Base-by-base conservation (phyloP, 345 rosid species). In the Rubroshorea leprosula region DNA sequence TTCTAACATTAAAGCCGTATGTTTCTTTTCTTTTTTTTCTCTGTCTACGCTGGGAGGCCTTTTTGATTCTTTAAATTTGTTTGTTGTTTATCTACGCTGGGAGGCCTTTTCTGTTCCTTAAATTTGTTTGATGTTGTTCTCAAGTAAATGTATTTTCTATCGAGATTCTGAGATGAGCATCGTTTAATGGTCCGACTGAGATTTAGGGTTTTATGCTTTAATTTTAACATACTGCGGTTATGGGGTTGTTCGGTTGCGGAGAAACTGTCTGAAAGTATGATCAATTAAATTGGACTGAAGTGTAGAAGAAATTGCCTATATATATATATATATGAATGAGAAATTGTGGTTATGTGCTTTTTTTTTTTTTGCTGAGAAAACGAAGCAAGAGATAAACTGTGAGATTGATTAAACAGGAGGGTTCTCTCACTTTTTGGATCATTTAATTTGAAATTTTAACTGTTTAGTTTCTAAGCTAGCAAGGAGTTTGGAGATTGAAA, bases 1-100 rank as follows among this genome's bases (percentile, higher is more conserved):
- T 49, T 80, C 95, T 0, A 89, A 65, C 56, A 93, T 93, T 66
- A 68, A 61, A 80, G 96, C 99, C 5, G 97, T 89, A 72, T 17
- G 18, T 14, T 11, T 29, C 31, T 55, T 35, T 6, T 35, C 35
- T 9, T 9, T 29, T 29, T 29, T 9, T 29, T 29, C 35, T 29
- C 5, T 29, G 12, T 35, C 41, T 35, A 35, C 12, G 41, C 3
- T 35, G 9, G 41, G 12, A 35, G 5, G 41, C 7, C 12, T 35
- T 6, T 35, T 35, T 6, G 7, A 13, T 13, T 35, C 41, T 35
- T 35, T 35, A 13, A 35, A 35, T 35, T 13, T 35, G 41, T 13
- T 35, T 35, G 41, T 35, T 35, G 1, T 35, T 35, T 35, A 35
- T 35, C 41, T n/a, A n/a, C n/a, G n/a, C n/a, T n/a, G n/a, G n/a